phyloP scores from a whole-genome alignment of 1,284 basidiomycete genomes.

The Ceratobasidium sp. region DNA sequence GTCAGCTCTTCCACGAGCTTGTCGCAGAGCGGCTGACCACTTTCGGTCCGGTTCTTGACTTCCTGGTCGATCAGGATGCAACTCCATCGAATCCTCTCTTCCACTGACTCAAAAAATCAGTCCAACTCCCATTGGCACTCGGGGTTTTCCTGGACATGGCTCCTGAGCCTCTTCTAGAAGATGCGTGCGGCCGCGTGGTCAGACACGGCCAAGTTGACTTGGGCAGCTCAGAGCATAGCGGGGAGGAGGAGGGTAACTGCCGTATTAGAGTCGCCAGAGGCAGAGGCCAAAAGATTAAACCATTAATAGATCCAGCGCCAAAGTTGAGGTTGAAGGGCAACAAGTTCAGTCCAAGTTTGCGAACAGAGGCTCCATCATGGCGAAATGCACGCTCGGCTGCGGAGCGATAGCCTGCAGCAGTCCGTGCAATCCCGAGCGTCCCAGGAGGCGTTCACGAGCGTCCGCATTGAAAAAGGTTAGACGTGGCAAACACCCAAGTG shows the following conservation, averaged over 20 bases:
- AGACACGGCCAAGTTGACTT: neutral
- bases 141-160: neutral
- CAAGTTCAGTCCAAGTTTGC: too few relatives aligned
- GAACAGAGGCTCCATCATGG: too few relatives aligned
- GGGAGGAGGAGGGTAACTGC: neutral
- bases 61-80: neutral
- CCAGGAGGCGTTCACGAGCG: too few relatives aligned
- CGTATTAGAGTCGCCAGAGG: too few relatives aligned
- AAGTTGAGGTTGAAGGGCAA: too few relatives aligned
- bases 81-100: neutral
- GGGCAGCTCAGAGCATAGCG: neutral
- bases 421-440: too few relatives aligned
- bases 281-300: too few relatives aligned
- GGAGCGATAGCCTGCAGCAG: too few relatives aligned
- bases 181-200: slow-evolving; percentile 19
- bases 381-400: too few relatives aligned
- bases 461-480: too few relatives aligned
- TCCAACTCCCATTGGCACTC: slow-evolving; percentile 27
- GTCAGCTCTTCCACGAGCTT: neutral
- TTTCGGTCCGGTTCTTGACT: neutral
- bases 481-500: too few relatives aligned
- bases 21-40: neutral
- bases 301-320: too few relatives aligned
- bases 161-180: slow-evolving; percentile 4
- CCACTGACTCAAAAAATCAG: neutral